These are phyloP conservation scores for Sergeia podlipaevii DNA, from an alignment of 208 protist genomes.

Conservation along the genomic window DNA sequence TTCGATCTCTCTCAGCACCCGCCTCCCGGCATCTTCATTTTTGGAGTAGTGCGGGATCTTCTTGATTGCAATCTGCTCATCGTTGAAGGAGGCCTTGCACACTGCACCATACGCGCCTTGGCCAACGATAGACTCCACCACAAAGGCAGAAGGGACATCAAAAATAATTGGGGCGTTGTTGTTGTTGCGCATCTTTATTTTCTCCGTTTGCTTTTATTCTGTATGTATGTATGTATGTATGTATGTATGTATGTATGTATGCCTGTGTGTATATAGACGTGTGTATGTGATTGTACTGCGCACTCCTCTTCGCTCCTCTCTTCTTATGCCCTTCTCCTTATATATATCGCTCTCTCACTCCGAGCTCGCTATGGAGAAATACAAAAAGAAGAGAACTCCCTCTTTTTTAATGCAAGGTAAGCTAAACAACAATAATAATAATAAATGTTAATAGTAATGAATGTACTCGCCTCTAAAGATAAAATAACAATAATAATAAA, in stretches of 20 bases:
- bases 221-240: slow-evolving; percentile 2
- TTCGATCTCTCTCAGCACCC: slow-evolving; percentile 87
- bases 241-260: slow-evolving; percentile 6
- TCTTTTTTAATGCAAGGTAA: no score
- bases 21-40: slow-evolving; percentile 71
- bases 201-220: slow-evolving; percentile 14
- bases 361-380: no score
- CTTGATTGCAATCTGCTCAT: slow-evolving; percentile 83
- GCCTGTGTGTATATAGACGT: no score
- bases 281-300: no score
- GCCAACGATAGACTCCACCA: slow-evolving; percentile 88
- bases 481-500: no score
- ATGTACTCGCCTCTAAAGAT: no score
- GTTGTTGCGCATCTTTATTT: background rate
- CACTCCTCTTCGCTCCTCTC: no score
- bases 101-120: slow-evolving; percentile 94
- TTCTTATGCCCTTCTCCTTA: no score
- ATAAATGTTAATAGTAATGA: no score
- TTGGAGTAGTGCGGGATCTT: slow-evolving; percentile 89
- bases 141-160: slow-evolving; percentile 83
- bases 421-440: no score
- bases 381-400: no score
- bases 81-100: slow-evolving; percentile 80
- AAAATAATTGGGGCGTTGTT: slow-evolving; percentile 69
- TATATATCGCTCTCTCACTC: no score